Base-by-base conservation (phyloP, 2,329 filamentous ascomycete species). In the Taxawa tesnikishii region DNA sequence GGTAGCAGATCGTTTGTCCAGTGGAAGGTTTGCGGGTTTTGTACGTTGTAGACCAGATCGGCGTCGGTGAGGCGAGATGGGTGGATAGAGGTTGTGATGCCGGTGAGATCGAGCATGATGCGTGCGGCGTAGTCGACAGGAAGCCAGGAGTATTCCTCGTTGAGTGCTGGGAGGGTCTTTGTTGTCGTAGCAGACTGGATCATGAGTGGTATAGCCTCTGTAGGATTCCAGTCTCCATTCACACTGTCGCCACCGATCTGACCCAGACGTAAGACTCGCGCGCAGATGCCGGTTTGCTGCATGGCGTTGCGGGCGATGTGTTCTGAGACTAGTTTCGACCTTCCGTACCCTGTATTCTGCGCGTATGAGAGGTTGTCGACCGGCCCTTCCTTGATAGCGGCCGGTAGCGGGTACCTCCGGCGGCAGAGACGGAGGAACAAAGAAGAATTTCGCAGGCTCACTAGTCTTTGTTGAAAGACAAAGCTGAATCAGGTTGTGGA, bases 1-100 rank as follows among this genome's bases (percentile, higher is more conserved):
- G 69, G 69, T 0, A 75, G 57, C 5, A 75, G 47, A 30, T 72
- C 63, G 0, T 53, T 37, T 0, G 63, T 68, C 67, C 68, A 75
- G 25, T 62, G 53, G 39, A 72, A 65, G 2, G 52, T 50, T 6
- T 38, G 46, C 0, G 62, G 59, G 38, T 72, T 72, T n/a, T 66
- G 55, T 9, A 76, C 53, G 44, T 46, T 14, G 32, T 39, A 39
- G 15, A 37, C 34, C 6, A 37, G 34, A 11, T 30, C 14, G 5
- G 26, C 9, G 11, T 39, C 31, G 10, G 25, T 4, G 4, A 27
- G 11, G 5, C 24, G 24, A 23, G 23, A 4, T 12, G 19, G 15
- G 8, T 14, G 18, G 16, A 29, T 33, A 8, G 25, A 12, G 16
- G 32, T 29, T 4, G 25, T 19, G 5, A 36, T 13, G 11, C 33